A percentile compares a stretch with the other conserved stretches of the same genome.
Evolutionary conservation across 2,329 filamentous ascomycete genomes (phyloP).

Genomic region (Cytospora chrysosperma): DNA sequence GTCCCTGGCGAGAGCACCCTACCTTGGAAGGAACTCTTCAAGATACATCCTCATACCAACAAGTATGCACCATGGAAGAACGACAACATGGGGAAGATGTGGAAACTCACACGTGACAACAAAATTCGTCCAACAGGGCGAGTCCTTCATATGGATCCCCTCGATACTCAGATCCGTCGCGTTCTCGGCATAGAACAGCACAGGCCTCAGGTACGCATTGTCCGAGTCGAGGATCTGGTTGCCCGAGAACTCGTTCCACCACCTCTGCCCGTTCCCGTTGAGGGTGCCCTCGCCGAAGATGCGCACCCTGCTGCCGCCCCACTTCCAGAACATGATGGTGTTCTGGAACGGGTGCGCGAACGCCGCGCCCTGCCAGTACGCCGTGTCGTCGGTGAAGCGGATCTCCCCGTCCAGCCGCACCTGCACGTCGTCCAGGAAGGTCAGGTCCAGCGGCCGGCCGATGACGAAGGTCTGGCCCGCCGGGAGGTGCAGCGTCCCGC

Average conservation of each 20-base stretch:
- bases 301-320: constrained; percentile 60
- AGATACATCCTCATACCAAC: neutral
- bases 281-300: constrained; percentile 58
- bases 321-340: constrained; percentile 62
- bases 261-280: constrained; percentile 52
- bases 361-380: constrained; percentile 43
- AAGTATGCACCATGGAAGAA: neutral
- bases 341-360: constrained; percentile 45
- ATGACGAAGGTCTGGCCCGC: constrained; percentile 56
- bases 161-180: constrained; percentile 56
- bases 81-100: neutral
- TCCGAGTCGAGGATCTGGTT: constrained; percentile 45
- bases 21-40: no score
- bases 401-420: constrained; percentile 59
- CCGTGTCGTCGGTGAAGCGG: constrained; percentile 44
- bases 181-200: constrained; percentile 62
- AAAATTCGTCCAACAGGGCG: constrained; percentile 64
- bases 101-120: constrained; percentile 49
- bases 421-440: constrained; percentile 56
- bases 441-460: constrained; percentile 58
- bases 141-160: constrained; percentile 59
- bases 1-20: neutral
- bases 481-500: constrained; percentile 55
- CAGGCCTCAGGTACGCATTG: constrained; percentile 58
- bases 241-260: constrained; percentile 37